These are phyloP conservation scores for Ceratobasidium sp. DNA, from an alignment of 1,284 basidiomycete species.

Conservation along the genomic window DNA sequence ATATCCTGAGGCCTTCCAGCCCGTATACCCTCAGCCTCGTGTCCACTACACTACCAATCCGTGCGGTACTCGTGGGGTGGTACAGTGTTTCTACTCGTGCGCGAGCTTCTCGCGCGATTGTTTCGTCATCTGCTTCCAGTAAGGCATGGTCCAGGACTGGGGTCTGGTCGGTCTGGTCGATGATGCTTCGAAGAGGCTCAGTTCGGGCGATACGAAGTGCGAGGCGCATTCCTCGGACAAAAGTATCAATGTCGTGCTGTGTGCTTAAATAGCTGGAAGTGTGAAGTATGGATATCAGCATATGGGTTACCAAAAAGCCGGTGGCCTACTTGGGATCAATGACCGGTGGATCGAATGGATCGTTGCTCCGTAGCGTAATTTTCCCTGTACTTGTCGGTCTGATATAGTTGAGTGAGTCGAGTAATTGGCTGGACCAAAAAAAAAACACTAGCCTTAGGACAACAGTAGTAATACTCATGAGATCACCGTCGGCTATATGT, in stretches of 20 bases:
- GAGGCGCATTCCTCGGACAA: conserved; percentile 38
- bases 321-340: conserved; percentile 42
- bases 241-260: conserved; percentile 39
- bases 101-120: conserved; percentile 52
- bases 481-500: conserved; percentile 43
- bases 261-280: conserved; percentile 31
- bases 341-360: conserved; percentile 42
- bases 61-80: conserved; percentile 64
- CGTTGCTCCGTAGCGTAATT: conserved; percentile 33
- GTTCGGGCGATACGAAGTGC: conserved; percentile 35
- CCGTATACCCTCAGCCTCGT: conserved; percentile 54
- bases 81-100: conserved; percentile 64
- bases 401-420: neutral
- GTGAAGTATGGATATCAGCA: neutral
- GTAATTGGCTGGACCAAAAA: neutral
- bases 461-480: conserved; percentile 49
- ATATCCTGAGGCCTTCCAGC: conserved; percentile 58
- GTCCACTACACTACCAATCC: conserved; percentile 65
- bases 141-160: conserved; percentile 47
- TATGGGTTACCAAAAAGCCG: neutral
- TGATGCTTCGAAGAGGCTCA: conserved; percentile 40
- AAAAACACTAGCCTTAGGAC: conserved; percentile 47
- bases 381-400: conserved; percentile 39
- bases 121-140: conserved; percentile 46
- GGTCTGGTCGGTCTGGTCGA: conserved; percentile 45